Evolutionary conservation across 805 yeast species (phyloP), one percentile per base, ranked within the genome.

Genomic region (Isabelozyma heimii): DNA sequence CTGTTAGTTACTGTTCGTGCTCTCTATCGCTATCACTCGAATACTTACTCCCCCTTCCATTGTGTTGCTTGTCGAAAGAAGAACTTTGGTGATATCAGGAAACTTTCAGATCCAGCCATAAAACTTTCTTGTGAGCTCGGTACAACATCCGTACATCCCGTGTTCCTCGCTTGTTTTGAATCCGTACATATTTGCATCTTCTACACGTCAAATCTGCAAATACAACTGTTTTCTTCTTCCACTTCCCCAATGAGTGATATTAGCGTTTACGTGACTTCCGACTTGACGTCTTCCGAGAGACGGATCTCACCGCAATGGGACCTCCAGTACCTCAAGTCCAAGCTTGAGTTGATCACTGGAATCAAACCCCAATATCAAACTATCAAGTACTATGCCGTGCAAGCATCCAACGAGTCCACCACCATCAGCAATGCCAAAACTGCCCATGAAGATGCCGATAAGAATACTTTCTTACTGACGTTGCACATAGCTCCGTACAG

Each of bases 311-410:
- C 82, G 0, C 75, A 72, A 37, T 87, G 92, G 91, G 63, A 80
- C 0, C 47, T 87, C 13, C 65, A 63, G 6, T 68, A 80, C 52
- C 73, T 89, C 45, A 79, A 81, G 53, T 53, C 65, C 38, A 75
- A 80, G 48, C 63, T 89, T 9, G 94, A 87, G 57, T 75, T 72
- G 35, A 80, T 88, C 51, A 87, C 96, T 0, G 97, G 97, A 2
- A 79, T 89, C 26, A 81, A 84, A 4, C 85, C 89, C 3, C 52
- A 59, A 12, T 69, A 63, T 50, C 96, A 85, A 59, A 67, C 67
- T 13, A 59, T 84, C 13, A 73, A 73, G 47, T 64, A 80, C 37
- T 82, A 80, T 55, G 67, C 71, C 8, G 56, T 66, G 3, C 61
- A 72, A 6, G 60, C 67, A 40, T 67, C 78, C 51, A 65, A 67